phyloP scores from a whole-genome alignment of 768 basidiomycete species.

The Leucogyrophana mollusca region DNA sequence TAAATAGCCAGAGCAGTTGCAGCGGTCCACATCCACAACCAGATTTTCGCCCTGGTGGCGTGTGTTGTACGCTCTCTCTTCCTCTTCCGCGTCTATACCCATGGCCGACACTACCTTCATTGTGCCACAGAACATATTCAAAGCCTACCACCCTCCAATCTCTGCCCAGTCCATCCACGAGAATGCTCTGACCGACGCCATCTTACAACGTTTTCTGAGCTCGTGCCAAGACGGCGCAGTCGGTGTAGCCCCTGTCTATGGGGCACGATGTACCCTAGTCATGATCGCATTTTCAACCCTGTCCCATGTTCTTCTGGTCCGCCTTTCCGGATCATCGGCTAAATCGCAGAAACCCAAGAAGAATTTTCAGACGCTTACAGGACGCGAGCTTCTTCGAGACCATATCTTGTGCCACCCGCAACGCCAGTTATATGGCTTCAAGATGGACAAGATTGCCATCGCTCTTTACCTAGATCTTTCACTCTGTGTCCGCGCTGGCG shows the following conservation, averaged over 20 bases:
- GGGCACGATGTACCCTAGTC: conserved; percentile 30
- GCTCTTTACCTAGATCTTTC: conserved; percentile 40
- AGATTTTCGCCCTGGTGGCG: background rate
- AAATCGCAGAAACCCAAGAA: conserved; percentile 4
- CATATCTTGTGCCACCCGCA: conserved; percentile 28
- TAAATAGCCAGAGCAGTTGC: background rate
- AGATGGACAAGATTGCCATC: conserved; percentile 44
- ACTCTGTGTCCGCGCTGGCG: conserved; percentile 31
- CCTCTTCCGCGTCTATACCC: background rate
- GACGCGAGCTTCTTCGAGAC: conserved; percentile 26
- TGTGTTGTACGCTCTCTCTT: conserved; percentile 3
- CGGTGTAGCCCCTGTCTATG: conserved; percentile 46
- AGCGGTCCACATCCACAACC: no score
- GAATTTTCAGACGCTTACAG: background rate
- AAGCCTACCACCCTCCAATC: conserved; percentile 20
- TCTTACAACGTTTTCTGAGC: conserved; percentile 29
- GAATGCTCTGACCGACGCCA: conserved; percentile 16
- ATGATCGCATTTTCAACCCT: conserved; percentile 40
- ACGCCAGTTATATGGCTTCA: conserved; percentile 38
- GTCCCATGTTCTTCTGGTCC: conserved; percentile 34
- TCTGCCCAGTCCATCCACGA: conserved; percentile 26
- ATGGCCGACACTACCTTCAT: conserved; percentile 15
- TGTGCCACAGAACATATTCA: conserved; percentile 35
- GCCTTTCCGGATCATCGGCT: conserved; percentile 17
- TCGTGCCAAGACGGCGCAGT: conserved; percentile 22